Conservation (phyloP, 495 filamentous ascomycete species). For the Neurospora sp. region DNA sequence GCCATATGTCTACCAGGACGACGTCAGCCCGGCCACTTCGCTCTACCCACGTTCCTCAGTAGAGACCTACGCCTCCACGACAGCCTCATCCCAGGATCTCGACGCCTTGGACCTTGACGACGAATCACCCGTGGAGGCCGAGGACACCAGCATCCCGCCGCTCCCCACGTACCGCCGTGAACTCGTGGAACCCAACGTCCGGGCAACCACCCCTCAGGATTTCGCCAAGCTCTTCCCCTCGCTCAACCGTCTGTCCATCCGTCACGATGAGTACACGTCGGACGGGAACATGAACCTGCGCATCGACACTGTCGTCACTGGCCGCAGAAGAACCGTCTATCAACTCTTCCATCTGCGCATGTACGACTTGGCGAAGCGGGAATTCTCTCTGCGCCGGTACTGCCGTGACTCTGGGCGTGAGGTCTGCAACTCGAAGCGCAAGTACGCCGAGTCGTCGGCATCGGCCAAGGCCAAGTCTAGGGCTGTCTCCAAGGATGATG, state of each 20-base stretch:
- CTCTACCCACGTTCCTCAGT: conserved; percentile 53
- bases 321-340: conserved; percentile 52
- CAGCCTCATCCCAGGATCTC: conserved; percentile 51
- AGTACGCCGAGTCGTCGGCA: conserved; percentile 44
- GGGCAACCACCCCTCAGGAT: conserved; percentile 68
- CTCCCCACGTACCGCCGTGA: conserved; percentile 54
- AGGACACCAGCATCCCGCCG: conserved; percentile 30
- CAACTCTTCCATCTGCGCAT: conserved; percentile 93
- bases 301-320: conserved; percentile 65
- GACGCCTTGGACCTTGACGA: conserved; percentile 49
- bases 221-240: conserved; percentile 88
- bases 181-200: conserved; percentile 48
- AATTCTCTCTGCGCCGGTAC: conserved; percentile 88
- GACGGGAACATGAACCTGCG: conserved; percentile 98
- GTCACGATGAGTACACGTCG: conserved; percentile 81
- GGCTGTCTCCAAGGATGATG: not conserved
- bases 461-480: conserved; percentile 11
- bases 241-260: conserved; percentile 64
- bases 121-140: conserved; percentile 32
- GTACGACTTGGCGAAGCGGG: conserved; percentile 78
- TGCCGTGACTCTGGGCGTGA: conserved; percentile 89
- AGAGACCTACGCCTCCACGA: conserved; percentile 73
- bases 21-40: conserved; percentile 37
- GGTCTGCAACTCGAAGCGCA: conserved; percentile 76
- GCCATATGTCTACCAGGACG: conserved; percentile 30